phyloP scores from a whole-genome alignment of 2,329 filamentous ascomycete species.

The Colletotrichum scovillei region DNA sequence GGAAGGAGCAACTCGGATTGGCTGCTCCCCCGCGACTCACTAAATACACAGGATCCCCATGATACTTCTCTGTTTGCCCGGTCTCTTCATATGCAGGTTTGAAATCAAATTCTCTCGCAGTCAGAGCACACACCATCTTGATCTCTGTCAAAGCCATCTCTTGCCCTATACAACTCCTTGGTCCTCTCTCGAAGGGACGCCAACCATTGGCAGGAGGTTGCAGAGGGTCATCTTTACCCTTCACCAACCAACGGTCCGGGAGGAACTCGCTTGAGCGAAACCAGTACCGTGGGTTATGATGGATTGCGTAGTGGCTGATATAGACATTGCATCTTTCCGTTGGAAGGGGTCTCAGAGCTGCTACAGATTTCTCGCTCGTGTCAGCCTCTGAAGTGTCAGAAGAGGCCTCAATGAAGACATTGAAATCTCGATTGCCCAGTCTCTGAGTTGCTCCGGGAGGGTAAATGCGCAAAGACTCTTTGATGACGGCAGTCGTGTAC shows the following conservation, averaged over 20 bases:
- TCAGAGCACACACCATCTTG: slow-evolving; percentile 60
- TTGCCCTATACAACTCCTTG: slow-evolving; percentile 66
- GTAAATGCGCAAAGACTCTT: slow-evolving; percentile 49
- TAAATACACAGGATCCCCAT: neutral
- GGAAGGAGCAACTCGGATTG: slow-evolving; percentile 1
- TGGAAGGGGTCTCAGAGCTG: slow-evolving; percentile 40
- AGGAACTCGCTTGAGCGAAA: slow-evolving; percentile 50
- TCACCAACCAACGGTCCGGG: slow-evolving; percentile 54
- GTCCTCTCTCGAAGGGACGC: slow-evolving; percentile 65
- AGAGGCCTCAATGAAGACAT: neutral
- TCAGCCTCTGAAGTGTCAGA: neutral
- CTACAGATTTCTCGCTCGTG: neutral
- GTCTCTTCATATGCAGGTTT: slow-evolving; percentile 50
- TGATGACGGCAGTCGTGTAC: slow-evolving; percentile 57
- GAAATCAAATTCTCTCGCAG: slow-evolving; percentile 62
- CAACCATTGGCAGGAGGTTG: slow-evolving; percentile 57
- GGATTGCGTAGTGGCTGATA: slow-evolving; percentile 43
- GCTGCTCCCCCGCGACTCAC: slow-evolving; percentile 14
- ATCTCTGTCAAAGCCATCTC: slow-evolving; percentile 65
- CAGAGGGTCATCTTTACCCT: slow-evolving; percentile 42
- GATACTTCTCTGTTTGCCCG: slow-evolving; percentile 30
- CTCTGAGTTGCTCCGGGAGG: slow-evolving; percentile 47
- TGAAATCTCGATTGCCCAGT: neutral
- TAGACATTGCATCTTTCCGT: slow-evolving; percentile 48
- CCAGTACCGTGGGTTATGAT: slow-evolving; percentile 53